Base-by-base conservation (phyloP, 169 alveolate species). In the Babesia sp. region DNA sequence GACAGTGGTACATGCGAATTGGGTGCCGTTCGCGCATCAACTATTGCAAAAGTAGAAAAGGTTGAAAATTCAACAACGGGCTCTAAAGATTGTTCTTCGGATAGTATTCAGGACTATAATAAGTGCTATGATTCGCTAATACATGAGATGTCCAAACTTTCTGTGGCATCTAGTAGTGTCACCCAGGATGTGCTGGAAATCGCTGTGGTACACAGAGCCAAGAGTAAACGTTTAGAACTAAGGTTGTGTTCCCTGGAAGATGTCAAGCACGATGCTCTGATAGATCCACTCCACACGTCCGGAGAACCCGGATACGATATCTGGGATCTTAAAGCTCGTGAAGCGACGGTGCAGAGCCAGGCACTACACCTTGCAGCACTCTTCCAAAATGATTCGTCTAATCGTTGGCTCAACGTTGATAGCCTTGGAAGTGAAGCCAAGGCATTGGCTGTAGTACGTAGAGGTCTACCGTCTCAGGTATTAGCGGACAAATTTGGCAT, bases 401-500 rank as follows among this genome's bases (percentile, higher is more conserved):
- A 76, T n/a, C 46, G 74, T 1, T 42, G 70, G 67, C 31, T 36
- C 22, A 76, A 63, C 31, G 31, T 33, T 20, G 41, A 34, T 3
- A 26, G 4, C 3, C 50, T 55, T 16, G 76, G 67, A 0, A 26
- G 45, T 20, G n/a, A 41, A 28, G 28, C 3, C 4, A 54, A 51
- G 22, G 20, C 71, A 3, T 6, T 76, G 58, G 12, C 36, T 4
- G 51, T 36, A 4, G 26, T 63, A 33, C 53, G 69, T 2, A 26
- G 39, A 20, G 66, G 75, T n/a, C 36, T 20, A 29, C 42, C 42
- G 8, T 41, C 53, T 3, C 36, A 37, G 1, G 56, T 69, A 9
- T 50, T 81, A 29, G 69, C 55, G 33, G 79, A 71, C 29, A 81
- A 44, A 50, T 81, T 72, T 42, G 89, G 85, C 44, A 71, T 81